Evolutionary conservation across 2,329 filamentous ascomycete species (phyloP).

Genomic region (Fonsecaea erecta): DNA sequence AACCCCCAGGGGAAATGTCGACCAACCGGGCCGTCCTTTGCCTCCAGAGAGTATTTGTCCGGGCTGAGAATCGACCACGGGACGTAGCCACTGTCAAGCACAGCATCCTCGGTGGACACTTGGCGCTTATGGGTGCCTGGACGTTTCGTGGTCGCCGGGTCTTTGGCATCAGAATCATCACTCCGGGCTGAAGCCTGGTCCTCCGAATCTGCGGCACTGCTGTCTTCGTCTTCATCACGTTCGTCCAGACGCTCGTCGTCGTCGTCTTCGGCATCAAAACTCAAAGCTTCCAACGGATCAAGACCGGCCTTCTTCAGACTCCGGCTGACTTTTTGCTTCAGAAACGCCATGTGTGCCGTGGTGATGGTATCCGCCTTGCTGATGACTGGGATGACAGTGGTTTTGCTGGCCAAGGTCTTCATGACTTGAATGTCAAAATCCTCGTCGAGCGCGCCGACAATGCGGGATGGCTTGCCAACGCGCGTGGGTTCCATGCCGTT

Average conservation of each 20-base stretch:
- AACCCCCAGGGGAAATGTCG: conserved; percentile 96
- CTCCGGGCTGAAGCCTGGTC: conserved; percentile 38
- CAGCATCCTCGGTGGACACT: conserved; percentile 40
- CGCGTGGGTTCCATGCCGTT: conserved; percentile 60
- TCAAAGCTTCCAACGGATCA: conserved; percentile 85
- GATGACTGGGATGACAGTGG: conserved; percentile 91
- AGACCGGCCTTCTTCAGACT: conserved; percentile 83
- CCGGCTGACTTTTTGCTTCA: conserved; percentile 89
- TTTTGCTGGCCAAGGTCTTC: conserved; percentile 86
- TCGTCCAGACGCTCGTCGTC: conserved; percentile 64
- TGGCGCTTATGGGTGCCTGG: conserved; percentile 39
- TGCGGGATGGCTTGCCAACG: conserved; percentile 42
- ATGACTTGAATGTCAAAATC: conserved; percentile 90
- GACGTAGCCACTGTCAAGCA: conserved; percentile 57
- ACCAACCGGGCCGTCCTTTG: conserved; percentile 62
- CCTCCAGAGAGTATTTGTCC: conserved; percentile 75
- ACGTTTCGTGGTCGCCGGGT: conserved; percentile 29
- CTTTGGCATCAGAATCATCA: conserved; percentile 33
- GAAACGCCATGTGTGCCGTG: conserved; percentile 86
- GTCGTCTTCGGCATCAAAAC: conserved; percentile 79
- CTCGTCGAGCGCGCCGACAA: conserved; percentile 76
- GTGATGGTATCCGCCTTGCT: conserved; percentile 97
- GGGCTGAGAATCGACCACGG: conserved; percentile 94
- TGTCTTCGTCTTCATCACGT: conserved; percentile 50
- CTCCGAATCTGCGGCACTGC: conserved; percentile 42